Evolutionary conservation across 202 grass and related monocot species (phyloP), one percentile per base, ranked within the genome.

Genomic region (Elaeis oleifera): DNA sequence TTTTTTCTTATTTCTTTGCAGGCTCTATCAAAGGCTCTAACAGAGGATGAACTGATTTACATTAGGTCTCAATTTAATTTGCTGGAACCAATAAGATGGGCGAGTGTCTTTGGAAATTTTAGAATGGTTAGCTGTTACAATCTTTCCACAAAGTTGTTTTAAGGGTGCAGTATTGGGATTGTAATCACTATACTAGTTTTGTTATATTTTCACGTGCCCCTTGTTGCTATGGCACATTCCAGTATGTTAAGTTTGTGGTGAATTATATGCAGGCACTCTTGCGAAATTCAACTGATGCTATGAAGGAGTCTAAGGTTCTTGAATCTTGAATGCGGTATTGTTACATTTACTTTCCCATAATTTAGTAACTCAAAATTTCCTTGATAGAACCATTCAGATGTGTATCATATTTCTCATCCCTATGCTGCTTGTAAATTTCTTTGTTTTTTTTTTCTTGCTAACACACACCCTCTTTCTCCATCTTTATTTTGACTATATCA

Each of bases 221-320:
- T 44, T 44, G 36, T 39, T 39, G 36, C 36, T 39, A 13, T 39
- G 36, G 36, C 36, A 11, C 36, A 39, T 39, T 44, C 36, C 36
- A 44, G 36, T 44, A 13, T 44, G 36, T 44, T 44, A 44, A 44
- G 36, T 44, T 44, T 44, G 36, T 44, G 36, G 23, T 69, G 48
- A 16, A 65, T 81, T 61, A 59, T 44, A 25, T 83, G 54, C 80
- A 99, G 94, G 85, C 85, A 32, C 94, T 99, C 74, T 18, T 83
- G 52, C 61, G 58, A 64, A 92, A 99, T 73, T 76, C 82, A 56
- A 99, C 88, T 20, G 94, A 99, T 27, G 88, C 94, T 28, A 92
- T 99, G 94, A 99, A 78, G 75, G 88, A 92, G 59, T 99, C 94
- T 51, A 99, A 69, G 84, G 64, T 78, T 69, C 80, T 85, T 79